phyloP scores from a whole-genome alignment of 1,284 basidiomycete genomes.

The Mycosarcoma mackinlayi region DNA sequence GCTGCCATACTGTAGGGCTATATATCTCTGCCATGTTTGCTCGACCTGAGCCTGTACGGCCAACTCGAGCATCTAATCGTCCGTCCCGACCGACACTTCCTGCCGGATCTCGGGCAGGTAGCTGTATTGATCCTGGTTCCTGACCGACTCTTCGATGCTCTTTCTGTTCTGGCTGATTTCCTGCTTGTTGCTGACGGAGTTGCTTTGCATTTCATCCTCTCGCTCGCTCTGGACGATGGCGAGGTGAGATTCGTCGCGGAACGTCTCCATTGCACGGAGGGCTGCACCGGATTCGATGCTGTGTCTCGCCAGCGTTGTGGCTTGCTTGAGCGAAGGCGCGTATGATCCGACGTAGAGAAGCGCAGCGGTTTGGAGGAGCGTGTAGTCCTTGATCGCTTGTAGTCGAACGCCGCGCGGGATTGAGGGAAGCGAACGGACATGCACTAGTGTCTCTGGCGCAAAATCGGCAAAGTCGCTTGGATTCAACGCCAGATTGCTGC shows the following conservation, averaged over 20 bases:
- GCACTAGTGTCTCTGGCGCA: slow-evolving; percentile 30
- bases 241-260: slow-evolving; percentile 37
- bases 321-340: slow-evolving; percentile 21
- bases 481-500: slow-evolving; percentile 15
- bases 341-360: slow-evolving; percentile 61
- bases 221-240: slow-evolving; percentile 26
- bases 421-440: slow-evolving; percentile 32
- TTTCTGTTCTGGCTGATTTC: slow-evolving; percentile 30
- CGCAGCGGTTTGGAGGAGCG: slow-evolving; percentile 62
- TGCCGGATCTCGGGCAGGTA: slow-evolving; percentile 52
- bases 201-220: too few relatives aligned
- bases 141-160: slow-evolving; percentile 32
- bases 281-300: slow-evolving; percentile 50
- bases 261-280: slow-evolving; percentile 39
- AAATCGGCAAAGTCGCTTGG: slow-evolving; percentile 25
- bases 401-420: slow-evolving; percentile 56
- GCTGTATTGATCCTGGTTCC: slow-evolving; percentile 49
- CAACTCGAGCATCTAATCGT: slow-evolving; percentile 28
- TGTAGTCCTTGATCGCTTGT: slow-evolving; percentile 61
- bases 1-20: too few relatives aligned
- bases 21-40: too few relatives aligned
- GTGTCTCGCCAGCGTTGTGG: slow-evolving; percentile 27
- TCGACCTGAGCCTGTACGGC: too few relatives aligned
- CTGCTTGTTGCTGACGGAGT: slow-evolving; percentile 13
- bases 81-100: slow-evolving; percentile 51